These are phyloP conservation scores for Tricharina praecox DNA, from an alignment of 495 filamentous ascomycete species.

Conservation along the genomic window DNA sequence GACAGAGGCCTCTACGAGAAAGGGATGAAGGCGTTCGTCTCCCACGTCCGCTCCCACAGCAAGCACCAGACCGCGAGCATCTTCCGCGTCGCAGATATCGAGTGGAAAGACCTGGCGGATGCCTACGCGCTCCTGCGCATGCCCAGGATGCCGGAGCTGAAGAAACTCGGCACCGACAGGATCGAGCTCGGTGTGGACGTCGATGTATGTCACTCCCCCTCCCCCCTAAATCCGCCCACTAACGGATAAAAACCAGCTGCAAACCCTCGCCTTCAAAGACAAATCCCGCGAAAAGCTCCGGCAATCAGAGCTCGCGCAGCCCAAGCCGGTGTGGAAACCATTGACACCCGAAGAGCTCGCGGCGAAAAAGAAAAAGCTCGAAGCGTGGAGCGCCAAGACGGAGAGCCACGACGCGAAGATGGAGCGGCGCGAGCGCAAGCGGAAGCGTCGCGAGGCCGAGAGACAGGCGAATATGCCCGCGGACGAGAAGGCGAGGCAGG, in stretches of 20 bases:
- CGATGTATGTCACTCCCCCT: slow-evolving; percentile 28
- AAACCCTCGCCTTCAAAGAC: slow-evolving; percentile 56
- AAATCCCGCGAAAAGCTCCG: slow-evolving; percentile 58
- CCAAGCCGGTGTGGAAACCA: slow-evolving; percentile 26
- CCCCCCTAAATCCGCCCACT: not conserved
- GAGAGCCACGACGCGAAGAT: slow-evolving; percentile 51
- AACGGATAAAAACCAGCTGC: slow-evolving; percentile 29
- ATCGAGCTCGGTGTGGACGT: slow-evolving; percentile 43
- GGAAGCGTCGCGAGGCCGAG: slow-evolving; percentile 52
- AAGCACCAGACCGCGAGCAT: slow-evolving; percentile 85
- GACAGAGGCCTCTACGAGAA: slow-evolving; percentile 82
- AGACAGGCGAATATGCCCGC: slow-evolving; percentile 50
- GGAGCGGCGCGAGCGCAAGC: slow-evolving; percentile 56
- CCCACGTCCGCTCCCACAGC: slow-evolving; percentile 75
- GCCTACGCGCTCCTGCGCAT: slow-evolving; percentile 72
- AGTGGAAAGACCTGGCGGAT: slow-evolving; percentile 65
- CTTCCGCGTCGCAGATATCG: slow-evolving; percentile 64
- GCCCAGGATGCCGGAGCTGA: slow-evolving; percentile 88
- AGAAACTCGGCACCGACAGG: slow-evolving; percentile 43
- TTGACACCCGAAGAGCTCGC: slow-evolving; percentile 6
- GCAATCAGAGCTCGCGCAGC: slow-evolving; percentile 32
- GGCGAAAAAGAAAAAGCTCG: slow-evolving; percentile 34
- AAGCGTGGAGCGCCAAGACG: slow-evolving; percentile 71
- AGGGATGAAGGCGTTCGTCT: slow-evolving; percentile 77
- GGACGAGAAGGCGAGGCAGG: slow-evolving; percentile 51